These are phyloP conservation scores for Tetratostichococcus sp. DNA, from an alignment of 139 green algal genomes.

Conservation along the genomic window DNA sequence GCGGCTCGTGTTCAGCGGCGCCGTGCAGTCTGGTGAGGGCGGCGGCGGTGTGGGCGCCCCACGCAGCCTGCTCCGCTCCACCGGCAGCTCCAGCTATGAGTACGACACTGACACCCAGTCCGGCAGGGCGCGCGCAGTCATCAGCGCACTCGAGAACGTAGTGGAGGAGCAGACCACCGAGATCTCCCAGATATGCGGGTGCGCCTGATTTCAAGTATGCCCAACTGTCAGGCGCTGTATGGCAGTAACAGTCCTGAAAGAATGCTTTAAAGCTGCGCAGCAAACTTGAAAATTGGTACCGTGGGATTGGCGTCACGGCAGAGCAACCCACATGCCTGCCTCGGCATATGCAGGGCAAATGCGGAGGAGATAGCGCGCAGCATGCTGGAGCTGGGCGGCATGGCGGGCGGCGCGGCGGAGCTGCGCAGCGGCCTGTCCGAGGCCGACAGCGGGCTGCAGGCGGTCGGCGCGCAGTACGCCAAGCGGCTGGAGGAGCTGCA, in stretches of 20 bases:
- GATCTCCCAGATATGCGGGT: constrained; percentile 46
- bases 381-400: constrained; percentile 45
- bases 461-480: constrained; percentile 19
- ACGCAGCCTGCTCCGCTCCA: too few relatives aligned
- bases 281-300: too few relatives aligned
- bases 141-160: constrained; percentile 31
- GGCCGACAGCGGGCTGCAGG: constrained; percentile 33
- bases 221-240: neutral
- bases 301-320: too few relatives aligned
- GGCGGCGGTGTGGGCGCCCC: neutral
- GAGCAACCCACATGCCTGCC: too few relatives aligned
- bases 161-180: constrained; percentile 39
- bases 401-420: constrained; percentile 22
- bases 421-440: constrained; percentile 32
- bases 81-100: neutral
- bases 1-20: constrained; percentile 24
- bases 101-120: constrained; percentile 2
- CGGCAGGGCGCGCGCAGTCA: neutral
- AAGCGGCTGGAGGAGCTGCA: constrained; percentile 18
- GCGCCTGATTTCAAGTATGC: too few relatives aligned
- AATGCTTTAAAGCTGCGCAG: too few relatives aligned
- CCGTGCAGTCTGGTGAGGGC: neutral
- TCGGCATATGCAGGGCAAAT: constrained; percentile 25
- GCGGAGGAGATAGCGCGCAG: constrained; percentile 51
- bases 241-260: neutral